A percentile compares a stretch with the other conserved stretches of the same genome.
These are phyloP conservation scores for Chimonanthus salicifolius DNA, from an alignment of 164 flowering plant species.

Conservation along the genomic window DNA sequence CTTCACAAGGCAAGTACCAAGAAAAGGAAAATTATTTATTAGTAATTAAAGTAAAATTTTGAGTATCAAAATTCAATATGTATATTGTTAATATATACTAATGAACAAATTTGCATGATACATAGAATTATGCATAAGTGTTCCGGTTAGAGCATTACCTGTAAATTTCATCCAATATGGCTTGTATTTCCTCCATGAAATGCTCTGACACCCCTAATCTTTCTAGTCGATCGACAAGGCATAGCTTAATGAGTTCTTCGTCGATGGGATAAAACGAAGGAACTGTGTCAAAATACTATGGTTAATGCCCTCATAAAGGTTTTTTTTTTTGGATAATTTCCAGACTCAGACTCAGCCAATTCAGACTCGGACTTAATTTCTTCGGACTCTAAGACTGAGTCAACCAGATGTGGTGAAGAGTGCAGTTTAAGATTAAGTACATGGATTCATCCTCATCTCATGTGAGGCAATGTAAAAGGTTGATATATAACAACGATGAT, in stretches of 20 bases:
- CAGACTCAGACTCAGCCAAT: too few relatives aligned
- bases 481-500: background rate
- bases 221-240: slow-evolving; percentile 27
- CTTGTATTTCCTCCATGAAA: slow-evolving; percentile 23
- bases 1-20: background rate
- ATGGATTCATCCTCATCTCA: background rate
- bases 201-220: slow-evolving; percentile 25
- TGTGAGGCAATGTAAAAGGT: background rate
- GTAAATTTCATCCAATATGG: slow-evolving; percentile 16
- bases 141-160: slow-evolving; percentile 14
- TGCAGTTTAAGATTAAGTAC: too few relatives aligned
- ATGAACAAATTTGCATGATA: too few relatives aligned
- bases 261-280: slow-evolving; percentile 25
- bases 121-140: background rate
- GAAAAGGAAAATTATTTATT: too few relatives aligned
- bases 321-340: too few relatives aligned
- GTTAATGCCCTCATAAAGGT: background rate
- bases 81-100: too few relatives aligned
- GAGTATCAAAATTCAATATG: too few relatives aligned
- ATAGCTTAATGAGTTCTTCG: slow-evolving; percentile 23
- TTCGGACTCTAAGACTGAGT: too few relatives aligned
- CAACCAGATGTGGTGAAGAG: too few relatives aligned
- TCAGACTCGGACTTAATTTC: too few relatives aligned
- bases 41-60: too few relatives aligned
- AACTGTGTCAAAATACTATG: slow-evolving; percentile 15